Evolutionary conservation across 345 rosid genomes (phyloP).

Genomic region (Isatis tinctoria): DNA sequence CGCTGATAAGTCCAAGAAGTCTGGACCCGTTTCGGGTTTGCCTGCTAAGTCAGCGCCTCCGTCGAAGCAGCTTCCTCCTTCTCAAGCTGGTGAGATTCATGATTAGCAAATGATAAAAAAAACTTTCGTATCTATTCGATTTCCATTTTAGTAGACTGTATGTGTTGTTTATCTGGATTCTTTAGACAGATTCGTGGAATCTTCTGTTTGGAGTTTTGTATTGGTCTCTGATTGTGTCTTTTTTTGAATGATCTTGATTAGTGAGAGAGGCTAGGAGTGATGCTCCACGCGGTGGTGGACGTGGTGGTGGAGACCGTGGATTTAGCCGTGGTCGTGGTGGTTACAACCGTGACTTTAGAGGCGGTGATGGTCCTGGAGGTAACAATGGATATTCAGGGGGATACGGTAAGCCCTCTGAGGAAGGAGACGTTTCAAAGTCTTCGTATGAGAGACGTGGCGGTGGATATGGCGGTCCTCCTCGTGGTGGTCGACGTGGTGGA

Average conservation of each 20-base stretch:
- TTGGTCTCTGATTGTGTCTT: conserved; percentile 10
- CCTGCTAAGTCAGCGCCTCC: conserved; percentile 63
- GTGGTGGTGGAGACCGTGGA: conserved; percentile 46
- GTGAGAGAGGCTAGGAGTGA: conserved; percentile 81
- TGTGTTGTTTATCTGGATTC: background rate
- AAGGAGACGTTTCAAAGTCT: conserved; percentile 54
- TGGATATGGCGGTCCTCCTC: conserved; percentile 37
- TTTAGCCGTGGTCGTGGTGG: conserved; percentile 64
- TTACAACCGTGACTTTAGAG: conserved; percentile 54
- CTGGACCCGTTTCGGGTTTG: conserved; percentile 39
- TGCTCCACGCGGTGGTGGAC: conserved; percentile 59
- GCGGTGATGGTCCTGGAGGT: conserved; percentile 38
- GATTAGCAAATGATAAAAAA: background rate
- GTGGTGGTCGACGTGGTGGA: conserved; percentile 75
- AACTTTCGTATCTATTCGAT: conserved; percentile 12
- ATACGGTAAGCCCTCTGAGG: conserved; percentile 54
- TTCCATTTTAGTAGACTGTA: background rate
- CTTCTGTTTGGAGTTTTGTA: background rate
- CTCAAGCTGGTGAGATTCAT: conserved; percentile 63
- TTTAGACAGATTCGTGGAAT: background rate
- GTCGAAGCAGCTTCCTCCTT: conserved; percentile 70
- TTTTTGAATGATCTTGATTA: conserved; percentile 14
- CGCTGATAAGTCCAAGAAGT: conserved; percentile 61
- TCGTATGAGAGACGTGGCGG: conserved; percentile 43
- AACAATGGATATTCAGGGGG: conserved; percentile 61